phyloP scores from a whole-genome alignment of 768 basidiomycete species.

The Neoboletus brunneissimus region DNA sequence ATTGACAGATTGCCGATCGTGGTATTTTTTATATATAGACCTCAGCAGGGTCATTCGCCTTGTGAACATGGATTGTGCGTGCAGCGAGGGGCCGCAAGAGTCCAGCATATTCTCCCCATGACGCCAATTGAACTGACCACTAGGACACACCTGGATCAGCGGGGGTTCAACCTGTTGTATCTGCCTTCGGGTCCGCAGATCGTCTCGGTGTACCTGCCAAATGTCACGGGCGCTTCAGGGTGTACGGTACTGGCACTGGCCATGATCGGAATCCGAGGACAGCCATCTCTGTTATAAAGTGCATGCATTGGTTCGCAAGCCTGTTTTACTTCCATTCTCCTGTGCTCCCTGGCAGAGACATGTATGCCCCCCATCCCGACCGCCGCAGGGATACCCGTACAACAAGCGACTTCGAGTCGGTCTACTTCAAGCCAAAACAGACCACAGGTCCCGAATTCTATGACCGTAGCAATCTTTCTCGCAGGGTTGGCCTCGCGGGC shows the following conservation, averaged over 20 bases:
- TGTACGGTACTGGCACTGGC: not conserved
- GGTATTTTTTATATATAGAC: not conserved
- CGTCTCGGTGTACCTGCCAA: not conserved
- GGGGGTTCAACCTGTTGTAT: not conserved
- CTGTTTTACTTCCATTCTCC: not conserved
- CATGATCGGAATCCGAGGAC: constrained; percentile 9
- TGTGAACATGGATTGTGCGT: not conserved
- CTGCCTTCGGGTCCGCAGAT: not conserved
- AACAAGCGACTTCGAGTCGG: constrained; percentile 19
- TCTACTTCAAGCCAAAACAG: constrained; percentile 18
- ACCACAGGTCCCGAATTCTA: constrained; percentile 28
- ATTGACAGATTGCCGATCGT: not conserved
- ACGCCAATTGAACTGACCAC: not conserved
- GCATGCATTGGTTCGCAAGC: not conserved
- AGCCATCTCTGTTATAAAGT: not conserved
- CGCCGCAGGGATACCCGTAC: constrained; percentile 8
- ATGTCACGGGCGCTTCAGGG: not conserved
- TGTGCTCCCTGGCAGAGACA: constrained; percentile 1
- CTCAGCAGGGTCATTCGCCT: no score
- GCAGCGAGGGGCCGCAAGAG: not conserved
- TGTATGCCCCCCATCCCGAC: not conserved
- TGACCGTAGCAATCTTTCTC: constrained; percentile 25
- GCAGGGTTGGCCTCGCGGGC: constrained; percentile 24
- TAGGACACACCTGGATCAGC: not conserved
- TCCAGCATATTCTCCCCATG: not conserved